These are phyloP conservation scores for Penicillium parvum DNA, from an alignment of 495 filamentous ascomycete genomes.

Conservation along the genomic window DNA sequence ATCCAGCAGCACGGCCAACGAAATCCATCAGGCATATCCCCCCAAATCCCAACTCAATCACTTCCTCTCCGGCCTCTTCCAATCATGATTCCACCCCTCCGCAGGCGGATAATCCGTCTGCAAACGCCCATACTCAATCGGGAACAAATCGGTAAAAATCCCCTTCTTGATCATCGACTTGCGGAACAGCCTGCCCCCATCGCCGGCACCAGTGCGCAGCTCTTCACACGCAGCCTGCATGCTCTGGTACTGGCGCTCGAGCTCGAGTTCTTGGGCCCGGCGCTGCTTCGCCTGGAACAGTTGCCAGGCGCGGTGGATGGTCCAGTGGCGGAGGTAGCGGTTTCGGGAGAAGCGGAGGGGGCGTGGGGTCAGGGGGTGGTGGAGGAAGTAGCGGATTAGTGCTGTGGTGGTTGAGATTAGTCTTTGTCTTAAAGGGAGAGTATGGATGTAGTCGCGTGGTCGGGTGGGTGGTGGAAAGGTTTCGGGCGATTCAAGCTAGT, in stretches of 20 bases:
- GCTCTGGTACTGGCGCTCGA: conserved; percentile 71
- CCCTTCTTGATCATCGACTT: conserved; percentile 83
- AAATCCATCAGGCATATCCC: background rate
- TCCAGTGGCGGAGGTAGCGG: conserved; percentile 93
- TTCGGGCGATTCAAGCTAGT: background rate
- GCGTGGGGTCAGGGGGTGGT: conserved; percentile 62
- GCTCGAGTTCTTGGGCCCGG: conserved; percentile 52
- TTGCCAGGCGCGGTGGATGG: conserved; percentile 93
- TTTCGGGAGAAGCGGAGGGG: conserved; percentile 83
- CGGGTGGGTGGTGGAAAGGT: background rate
- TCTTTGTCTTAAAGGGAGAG: too few relatives aligned
- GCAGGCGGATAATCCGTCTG: conserved; percentile 73
- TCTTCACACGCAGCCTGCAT: conserved; percentile 81
- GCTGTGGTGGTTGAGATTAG: conserved; percentile 31
- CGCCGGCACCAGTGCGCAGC: conserved; percentile 64
- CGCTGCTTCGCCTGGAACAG: conserved; percentile 63
- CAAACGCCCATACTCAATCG: conserved; percentile 81
- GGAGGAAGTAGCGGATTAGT: conserved; percentile 61
- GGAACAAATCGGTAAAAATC: conserved; percentile 59
- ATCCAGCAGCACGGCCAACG: conserved; percentile 1
- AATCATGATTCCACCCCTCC: conserved; percentile 73
- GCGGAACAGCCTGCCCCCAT: conserved; percentile 75
- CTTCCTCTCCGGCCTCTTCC: conserved; percentile 38
- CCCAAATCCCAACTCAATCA: conserved; percentile 1
- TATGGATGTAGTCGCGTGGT: too few relatives aligned